phyloP scores from a whole-genome alignment of 192 early-diverging fungal genomes.

The Linnemannia hyalina region DNA sequence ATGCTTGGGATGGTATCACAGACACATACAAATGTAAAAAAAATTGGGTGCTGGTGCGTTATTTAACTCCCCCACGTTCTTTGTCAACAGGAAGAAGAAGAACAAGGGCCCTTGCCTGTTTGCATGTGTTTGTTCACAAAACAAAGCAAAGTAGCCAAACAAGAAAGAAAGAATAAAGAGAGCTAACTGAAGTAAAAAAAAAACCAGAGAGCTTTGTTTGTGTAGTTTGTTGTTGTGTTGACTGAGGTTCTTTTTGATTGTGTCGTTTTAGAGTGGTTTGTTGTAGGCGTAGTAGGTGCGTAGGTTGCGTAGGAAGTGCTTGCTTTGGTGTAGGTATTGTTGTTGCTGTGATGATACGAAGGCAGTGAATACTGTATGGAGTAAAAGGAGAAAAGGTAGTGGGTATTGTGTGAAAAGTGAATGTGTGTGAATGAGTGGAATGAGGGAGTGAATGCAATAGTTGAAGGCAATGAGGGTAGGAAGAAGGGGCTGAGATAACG shows the following conservation, averaged over 20 bases:
- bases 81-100: not conserved
- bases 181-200: not conserved
- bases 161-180: not conserved
- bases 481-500: not conserved
- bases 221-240: not conserved
- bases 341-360: not conserved
- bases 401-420: slow-evolving; percentile 1
- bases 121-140: slow-evolving; percentile 1
- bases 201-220: not conserved
- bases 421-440: not conserved
- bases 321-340: not conserved
- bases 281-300: not conserved
- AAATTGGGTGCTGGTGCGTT: slow-evolving; percentile 6
- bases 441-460: not conserved
- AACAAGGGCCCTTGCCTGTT: not conserved
- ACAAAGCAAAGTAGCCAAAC: not conserved
- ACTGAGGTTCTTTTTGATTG: not conserved
- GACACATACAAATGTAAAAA: not conserved
- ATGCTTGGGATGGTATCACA: not conserved
- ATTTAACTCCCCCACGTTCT: slow-evolving; percentile 3
- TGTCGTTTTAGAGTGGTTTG: not conserved
- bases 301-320: not conserved
- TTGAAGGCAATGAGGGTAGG: too few species aligned
- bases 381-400: not conserved
- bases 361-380: not conserved